A percentile compares a stretch with the other conserved stretches of the same genome.
Conservation (phyloP, 768 basidiomycete genomes). For the Pholiota microspora region DNA sequence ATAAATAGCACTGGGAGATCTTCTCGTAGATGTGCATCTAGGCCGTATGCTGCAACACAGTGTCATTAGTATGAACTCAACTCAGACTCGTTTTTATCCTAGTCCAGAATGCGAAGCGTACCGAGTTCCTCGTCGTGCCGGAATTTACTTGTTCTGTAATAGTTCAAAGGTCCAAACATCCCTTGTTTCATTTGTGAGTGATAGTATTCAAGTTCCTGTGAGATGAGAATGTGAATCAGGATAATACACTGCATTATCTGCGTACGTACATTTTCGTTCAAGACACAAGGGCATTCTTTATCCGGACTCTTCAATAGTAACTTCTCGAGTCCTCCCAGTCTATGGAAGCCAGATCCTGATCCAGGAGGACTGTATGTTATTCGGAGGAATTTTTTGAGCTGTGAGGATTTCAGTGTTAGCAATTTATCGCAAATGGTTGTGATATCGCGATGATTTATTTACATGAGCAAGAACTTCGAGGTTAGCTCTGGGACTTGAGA, state of each 20-base stretch:
- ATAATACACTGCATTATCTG: background rate
- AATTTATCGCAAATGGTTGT: no score
- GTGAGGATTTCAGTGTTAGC: background rate
- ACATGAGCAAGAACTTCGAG: constrained; percentile 59
- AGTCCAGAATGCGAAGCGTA: no score
- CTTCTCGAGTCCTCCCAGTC: constrained; percentile 25
- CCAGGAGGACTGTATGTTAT: constrained; percentile 24
- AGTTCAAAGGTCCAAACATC: constrained; percentile 75
- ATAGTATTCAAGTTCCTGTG: constrained; percentile 59
- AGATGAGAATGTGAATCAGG: constrained; percentile 4
- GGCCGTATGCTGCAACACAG: constrained; percentile 33
- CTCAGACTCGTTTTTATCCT: no score
- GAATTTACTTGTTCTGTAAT: constrained; percentile 61
- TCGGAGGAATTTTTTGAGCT: constrained; percentile 40
- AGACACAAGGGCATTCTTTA: constrained; percentile 16
- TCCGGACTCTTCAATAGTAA: constrained; percentile 17
- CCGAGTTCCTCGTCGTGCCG: constrained; percentile 68
- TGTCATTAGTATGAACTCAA: constrained; percentile 1
- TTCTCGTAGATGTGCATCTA: constrained; percentile 40
- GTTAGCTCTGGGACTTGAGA: constrained; percentile 51
- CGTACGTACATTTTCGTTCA: constrained; percentile 25
- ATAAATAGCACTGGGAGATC: constrained; percentile 61
- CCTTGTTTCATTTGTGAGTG: constrained; percentile 41
- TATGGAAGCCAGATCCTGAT: constrained; percentile 18
- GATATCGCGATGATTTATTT: constrained; percentile 12